Evolutionary conservation across 2,329 filamentous ascomycete genomes (phyloP).

Genomic region (Grosmannia huntii): DNA sequence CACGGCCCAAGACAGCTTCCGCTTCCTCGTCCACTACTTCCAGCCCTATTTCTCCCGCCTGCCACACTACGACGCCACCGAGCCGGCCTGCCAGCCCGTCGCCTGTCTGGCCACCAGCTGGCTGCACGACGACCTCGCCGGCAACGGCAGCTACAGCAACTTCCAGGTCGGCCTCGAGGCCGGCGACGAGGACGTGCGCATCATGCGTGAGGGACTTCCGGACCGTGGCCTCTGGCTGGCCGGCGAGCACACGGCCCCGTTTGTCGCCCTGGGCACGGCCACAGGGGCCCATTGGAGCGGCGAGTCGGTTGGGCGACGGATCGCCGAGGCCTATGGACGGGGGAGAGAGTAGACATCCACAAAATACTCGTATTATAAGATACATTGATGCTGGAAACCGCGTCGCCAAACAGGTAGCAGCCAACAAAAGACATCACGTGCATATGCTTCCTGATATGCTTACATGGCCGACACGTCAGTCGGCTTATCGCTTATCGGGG

Average conservation of each 20-base stretch:
- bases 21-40: slow-evolving; percentile 54
- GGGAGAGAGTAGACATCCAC: neutral
- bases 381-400: too few species aligned
- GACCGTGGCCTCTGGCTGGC: slow-evolving; percentile 69
- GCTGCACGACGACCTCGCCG: slow-evolving; percentile 66
- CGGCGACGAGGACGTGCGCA: slow-evolving; percentile 59
- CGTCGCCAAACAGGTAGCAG: neutral
- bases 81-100: slow-evolving; percentile 47
- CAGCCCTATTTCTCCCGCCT: slow-evolving; percentile 65
- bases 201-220: slow-evolving; percentile 48
- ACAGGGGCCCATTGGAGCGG: slow-evolving; percentile 91
- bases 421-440: neutral
- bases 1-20: slow-evolving; percentile 21
- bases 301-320: slow-evolving; percentile 58
- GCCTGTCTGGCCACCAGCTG: slow-evolving; percentile 61
- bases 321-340: slow-evolving; percentile 41
- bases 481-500: slow-evolving; percentile 1
- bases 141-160: slow-evolving; percentile 73
- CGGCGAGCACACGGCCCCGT: slow-evolving; percentile 82
- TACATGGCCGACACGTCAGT: neutral
- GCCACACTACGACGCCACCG: slow-evolving; percentile 46
- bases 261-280: slow-evolving; percentile 75
- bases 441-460: neutral
- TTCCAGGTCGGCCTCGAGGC: slow-evolving; percentile 64
- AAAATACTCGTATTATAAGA: too few species aligned